These are phyloP conservation scores for Ensete ventricosum DNA, from an alignment of 176 grass and related monocot genomes.

Conservation along the genomic window DNA sequence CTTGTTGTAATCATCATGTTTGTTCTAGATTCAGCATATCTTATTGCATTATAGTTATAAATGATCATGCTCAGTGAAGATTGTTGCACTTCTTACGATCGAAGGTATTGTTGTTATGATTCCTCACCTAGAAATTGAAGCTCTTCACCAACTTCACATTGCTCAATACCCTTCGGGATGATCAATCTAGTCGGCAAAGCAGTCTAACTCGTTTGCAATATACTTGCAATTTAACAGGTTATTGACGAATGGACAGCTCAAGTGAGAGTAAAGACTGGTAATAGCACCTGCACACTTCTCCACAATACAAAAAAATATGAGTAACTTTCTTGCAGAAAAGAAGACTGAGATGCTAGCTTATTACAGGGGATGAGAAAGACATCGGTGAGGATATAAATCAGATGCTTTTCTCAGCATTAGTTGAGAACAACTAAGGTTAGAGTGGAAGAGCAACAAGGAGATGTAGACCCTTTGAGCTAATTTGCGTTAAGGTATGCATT, in stretches of 20 bases:
- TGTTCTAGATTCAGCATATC: neutral
- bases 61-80: neutral
- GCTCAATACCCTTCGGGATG: neutral
- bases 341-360: neutral
- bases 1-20: no score
- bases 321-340: neutral
- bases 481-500: no score
- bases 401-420: constrained; percentile 57
- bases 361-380: constrained; percentile 42
- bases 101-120: neutral
- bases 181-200: neutral
- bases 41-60: neutral
- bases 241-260: constrained; percentile 69
- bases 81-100: neutral
- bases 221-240: constrained; percentile 25
- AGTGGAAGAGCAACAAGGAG: neutral
- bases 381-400: constrained; percentile 44
- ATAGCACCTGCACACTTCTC: neutral
- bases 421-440: constrained; percentile 36
- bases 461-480: neutral
- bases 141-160: neutral
- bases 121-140: neutral
- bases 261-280: constrained; percentile 41
- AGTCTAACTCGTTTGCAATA: neutral
- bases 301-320: no score